Conservation (phyloP, 768 basidiomycete species). For the Tricholoma sp. region DNA sequence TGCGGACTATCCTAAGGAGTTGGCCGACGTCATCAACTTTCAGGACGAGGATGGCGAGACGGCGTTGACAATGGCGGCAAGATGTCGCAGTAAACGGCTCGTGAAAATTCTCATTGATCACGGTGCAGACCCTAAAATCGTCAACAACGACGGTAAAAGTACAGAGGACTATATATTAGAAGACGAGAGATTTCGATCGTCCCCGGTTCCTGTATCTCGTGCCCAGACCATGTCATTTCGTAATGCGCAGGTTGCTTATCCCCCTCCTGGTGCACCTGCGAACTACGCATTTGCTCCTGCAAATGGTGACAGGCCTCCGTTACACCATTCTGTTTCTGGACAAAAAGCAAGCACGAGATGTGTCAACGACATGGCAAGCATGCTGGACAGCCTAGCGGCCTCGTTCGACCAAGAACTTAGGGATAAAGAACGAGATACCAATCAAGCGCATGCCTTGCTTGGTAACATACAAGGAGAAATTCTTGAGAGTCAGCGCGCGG, state of each 20-base stretch:
- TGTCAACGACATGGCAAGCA: slow-evolving; percentile 76
- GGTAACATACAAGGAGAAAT: slow-evolving; percentile 88
- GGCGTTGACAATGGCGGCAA: slow-evolving; percentile 91
- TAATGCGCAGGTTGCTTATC: slow-evolving; percentile 59
- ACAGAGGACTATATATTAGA: slow-evolving; percentile 99
- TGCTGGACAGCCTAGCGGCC: slow-evolving; percentile 84
- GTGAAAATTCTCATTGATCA: slow-evolving; percentile 95
- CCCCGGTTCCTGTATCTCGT: slow-evolving; percentile 75
- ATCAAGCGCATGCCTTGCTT: slow-evolving; percentile 83
- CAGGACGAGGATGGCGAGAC: slow-evolving; percentile 99
- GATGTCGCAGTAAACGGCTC: slow-evolving; percentile 91
- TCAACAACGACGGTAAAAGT: slow-evolving; percentile 92
- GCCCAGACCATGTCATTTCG: slow-evolving; percentile 66
- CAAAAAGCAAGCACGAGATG: slow-evolving; percentile 84
- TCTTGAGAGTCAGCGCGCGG: slow-evolving; percentile 74
- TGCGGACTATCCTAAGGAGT: slow-evolving; percentile 89
- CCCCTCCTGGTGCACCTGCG: slow-evolving; percentile 22
- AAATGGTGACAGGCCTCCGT: slow-evolving; percentile 60
- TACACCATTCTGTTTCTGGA: slow-evolving; percentile 82
- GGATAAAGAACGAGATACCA: slow-evolving; percentile 87
- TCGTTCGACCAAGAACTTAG: slow-evolving; percentile 90
- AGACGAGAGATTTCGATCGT: slow-evolving; percentile 94
- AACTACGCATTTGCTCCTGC: slow-evolving; percentile 37
- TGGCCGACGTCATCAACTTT: slow-evolving; percentile 98
- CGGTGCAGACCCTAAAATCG: slow-evolving; percentile 92